A percentile compares a stretch with the other conserved stretches of the same genome.
Evolutionary conservation across 2,329 filamentous ascomycete species (phyloP).

Genomic region (Penicillium sumatraense): DNA sequence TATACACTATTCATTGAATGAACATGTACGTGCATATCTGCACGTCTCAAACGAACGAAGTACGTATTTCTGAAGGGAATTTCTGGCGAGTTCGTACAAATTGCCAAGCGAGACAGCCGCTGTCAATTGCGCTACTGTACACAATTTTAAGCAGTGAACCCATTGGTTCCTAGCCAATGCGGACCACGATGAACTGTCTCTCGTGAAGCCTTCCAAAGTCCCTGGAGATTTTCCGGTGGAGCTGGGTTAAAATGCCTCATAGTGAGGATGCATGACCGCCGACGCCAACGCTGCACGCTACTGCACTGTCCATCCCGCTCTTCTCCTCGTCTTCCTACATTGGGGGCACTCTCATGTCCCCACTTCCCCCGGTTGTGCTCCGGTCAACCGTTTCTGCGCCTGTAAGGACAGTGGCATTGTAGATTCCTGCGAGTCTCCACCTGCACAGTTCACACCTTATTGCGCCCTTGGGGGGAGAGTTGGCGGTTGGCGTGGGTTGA

Average conservation of each 20-base stretch:
- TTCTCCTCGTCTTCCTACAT: background rate
- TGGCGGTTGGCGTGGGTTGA: background rate
- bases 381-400: conserved; percentile 9
- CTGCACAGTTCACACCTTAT: conserved; percentile 25
- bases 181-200: background rate
- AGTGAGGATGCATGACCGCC: conserved; percentile 3
- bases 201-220: background rate
- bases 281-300: conserved; percentile 1
- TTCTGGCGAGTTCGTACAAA: background rate
- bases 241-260: conserved; percentile 24
- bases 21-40: background rate
- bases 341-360: background rate
- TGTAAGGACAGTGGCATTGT: conserved; percentile 2
- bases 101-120: conserved; percentile 18
- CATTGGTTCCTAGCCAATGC: background rate
- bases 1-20: too few relatives aligned
- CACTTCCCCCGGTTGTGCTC: conserved; percentile 18
- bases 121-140: conserved; percentile 13
- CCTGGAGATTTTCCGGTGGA: conserved; percentile 3
- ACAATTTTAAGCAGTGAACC: background rate
- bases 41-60: background rate
- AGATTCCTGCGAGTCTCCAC: conserved; percentile 4
- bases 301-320: conserved; percentile 5
- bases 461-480: conserved; percentile 2
- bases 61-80: background rate